Conservation (phyloP, 352 stramenopile genomes). For the Blastocystis hominis region DNA sequence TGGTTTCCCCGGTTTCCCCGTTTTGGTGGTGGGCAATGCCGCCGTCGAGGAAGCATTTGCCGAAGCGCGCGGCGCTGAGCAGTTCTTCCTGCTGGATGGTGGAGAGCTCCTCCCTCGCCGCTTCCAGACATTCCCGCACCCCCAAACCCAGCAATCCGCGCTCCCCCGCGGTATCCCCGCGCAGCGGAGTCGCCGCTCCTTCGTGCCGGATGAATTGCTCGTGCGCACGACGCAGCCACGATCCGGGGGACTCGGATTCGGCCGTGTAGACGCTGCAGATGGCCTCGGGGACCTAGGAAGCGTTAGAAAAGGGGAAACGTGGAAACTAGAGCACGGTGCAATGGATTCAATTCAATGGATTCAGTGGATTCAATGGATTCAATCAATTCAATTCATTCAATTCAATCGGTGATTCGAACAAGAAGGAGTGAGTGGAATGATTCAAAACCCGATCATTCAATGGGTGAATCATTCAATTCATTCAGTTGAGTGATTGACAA, state of each 20-base stretch:
- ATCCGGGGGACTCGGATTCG: not conserved
- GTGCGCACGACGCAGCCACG: not conserved
- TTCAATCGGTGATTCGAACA: too few species aligned
- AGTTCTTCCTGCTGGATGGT: conserved; percentile 45
- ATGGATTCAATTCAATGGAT: too few species aligned
- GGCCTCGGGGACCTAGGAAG: conserved; percentile 16
- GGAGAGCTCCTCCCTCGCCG: conserved; percentile 54
- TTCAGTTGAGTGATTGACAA: too few species aligned
- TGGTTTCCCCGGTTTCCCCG: not conserved
- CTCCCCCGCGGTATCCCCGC: conserved; percentile 5
- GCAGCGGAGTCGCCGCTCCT: not conserved
- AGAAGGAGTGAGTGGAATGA: too few species aligned
- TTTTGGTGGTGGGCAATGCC: not conserved
- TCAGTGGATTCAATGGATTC: too few species aligned
- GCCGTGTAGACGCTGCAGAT: not conserved
- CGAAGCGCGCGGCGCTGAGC: conserved; percentile 48
- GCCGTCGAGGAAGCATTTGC: conserved; percentile 59
- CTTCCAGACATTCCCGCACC: conserved; percentile 53
- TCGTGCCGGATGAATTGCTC: not conserved
- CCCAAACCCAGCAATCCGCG: not conserved
- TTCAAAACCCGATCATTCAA: too few species aligned
- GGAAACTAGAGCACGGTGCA: too few species aligned
- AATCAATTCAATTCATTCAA: too few species aligned
- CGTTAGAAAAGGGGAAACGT: not conserved
- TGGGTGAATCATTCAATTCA: too few species aligned